Base-by-base conservation (phyloP, 2,329 filamentous ascomycete species). In the Colletotrichum filicis region DNA sequence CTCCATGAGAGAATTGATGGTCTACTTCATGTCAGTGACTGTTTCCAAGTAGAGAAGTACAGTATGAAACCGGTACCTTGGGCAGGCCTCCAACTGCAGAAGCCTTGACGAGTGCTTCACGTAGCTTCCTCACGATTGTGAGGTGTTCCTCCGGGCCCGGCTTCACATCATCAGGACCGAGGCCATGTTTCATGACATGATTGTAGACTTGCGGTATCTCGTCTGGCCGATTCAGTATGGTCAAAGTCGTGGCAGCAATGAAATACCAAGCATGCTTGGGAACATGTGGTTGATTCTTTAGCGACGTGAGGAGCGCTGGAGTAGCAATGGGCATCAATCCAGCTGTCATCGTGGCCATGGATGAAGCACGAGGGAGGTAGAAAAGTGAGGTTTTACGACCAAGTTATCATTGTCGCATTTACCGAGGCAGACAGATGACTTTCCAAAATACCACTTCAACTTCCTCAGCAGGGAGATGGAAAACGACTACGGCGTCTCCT, bases 101-200 rank as follows among this genome's bases (percentile, higher is more conserved):
- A 8, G 82, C 81, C 75, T 89, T 89, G 37, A 89, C 78, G 32
- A 89, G 78, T 1, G 85, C 85, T 77, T 89, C 87, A 26, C 87
- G 79, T 72, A 87, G 83, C 56, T 85, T 82, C 56, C 86, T 80
- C 3, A 83, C 81, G 60, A 88, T 84, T n/a, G 74, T 74, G 65
- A 87, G 78, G 67, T 85, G 81, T 69, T 86, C 84, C 16, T 83
- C 81, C 11, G 76, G 66, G 60, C 63, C 78, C 53, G 73, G 78
- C n/a, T 74, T 75, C 3, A 62, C 68, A 37, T 80, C 79, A 22
- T 60, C 62, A 11, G 74, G 63, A 8, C 76, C 76, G 24, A 75
- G 57, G 2, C 76, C 80, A 52, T 82, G 74, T 1, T 79, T 79
- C 8, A 89, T 75, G 1, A 83, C 85, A 76, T 86, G 79, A 4